A percentile compares a stretch with the other conserved stretches of the same genome.
phyloP scores from a whole-genome alignment of 176 grass and related monocot genomes.

The Carex littledalei region DNA sequence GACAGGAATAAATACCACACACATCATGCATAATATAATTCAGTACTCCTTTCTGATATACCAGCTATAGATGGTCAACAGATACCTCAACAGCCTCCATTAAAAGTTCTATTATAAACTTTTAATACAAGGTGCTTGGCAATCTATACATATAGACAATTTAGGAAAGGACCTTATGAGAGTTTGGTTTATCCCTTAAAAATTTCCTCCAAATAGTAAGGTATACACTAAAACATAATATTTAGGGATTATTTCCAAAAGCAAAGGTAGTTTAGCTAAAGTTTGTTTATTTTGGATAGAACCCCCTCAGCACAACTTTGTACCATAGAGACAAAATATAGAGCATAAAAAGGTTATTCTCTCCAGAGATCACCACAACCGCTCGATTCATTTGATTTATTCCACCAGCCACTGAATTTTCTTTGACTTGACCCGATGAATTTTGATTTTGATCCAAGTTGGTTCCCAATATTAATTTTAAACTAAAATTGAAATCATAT shows the following conservation, averaged over 20 bases:
- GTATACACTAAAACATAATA: not conserved
- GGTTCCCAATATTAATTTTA: not conserved
- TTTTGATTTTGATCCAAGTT: not conserved
- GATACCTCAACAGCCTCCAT: not conserved
- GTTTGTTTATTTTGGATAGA: not conserved
- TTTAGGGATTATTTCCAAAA: not conserved
- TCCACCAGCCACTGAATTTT: not conserved
- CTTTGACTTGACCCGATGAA: not conserved
- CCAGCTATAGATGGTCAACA: not conserved
- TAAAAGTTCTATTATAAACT: not conserved
- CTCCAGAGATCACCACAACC: not conserved
- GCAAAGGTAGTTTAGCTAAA: not conserved
- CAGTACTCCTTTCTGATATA: not conserved
- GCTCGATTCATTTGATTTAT: not conserved
- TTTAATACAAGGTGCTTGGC: not conserved
- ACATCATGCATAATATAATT: not conserved
- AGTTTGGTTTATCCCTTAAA: not conserved
- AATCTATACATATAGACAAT: not conserved
- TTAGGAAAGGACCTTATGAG: not conserved
- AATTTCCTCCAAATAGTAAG: not conserved
- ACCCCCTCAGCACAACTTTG: not conserved
- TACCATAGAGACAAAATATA: not conserved
- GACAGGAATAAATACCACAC: not conserved
- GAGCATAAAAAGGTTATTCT: not conserved
- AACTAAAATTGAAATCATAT: not conserved